phyloP scores from a whole-genome alignment of 257 asterid species.

The Oldenlandia corymbosa region DNA sequence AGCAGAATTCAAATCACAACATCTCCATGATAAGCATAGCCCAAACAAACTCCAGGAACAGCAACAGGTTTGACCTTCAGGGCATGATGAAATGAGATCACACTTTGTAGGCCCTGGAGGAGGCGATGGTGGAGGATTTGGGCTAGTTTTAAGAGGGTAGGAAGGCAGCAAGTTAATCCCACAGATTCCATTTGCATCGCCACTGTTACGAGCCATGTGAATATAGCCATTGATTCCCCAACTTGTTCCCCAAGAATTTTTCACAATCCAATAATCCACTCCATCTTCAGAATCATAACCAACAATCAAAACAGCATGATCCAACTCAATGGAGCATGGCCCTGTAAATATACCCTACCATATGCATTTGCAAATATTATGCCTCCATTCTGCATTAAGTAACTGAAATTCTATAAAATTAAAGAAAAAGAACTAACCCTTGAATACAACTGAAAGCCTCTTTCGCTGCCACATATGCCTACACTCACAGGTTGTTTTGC shows the following conservation, averaged over 20 bases:
- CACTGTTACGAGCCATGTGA: conserved; percentile 53
- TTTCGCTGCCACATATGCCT: conserved; percentile 83
- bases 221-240: conserved; percentile 92
- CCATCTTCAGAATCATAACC: conserved; percentile 80
- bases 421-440: conserved; percentile 36
- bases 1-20: conserved; percentile 68
- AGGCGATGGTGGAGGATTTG: conserved; percentile 84
- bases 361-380: conserved; percentile 6
- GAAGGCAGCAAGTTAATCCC: conserved; percentile 84
- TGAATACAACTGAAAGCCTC: conserved; percentile 72
- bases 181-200: conserved; percentile 54
- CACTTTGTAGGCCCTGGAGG: conserved; percentile 66
- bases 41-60: conserved; percentile 60
- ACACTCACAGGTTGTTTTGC: conserved; percentile 90
- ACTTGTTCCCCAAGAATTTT: conserved; percentile 86
- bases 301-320: conserved; percentile 85
- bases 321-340: conserved; percentile 76
- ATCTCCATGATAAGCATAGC: conserved; percentile 69
- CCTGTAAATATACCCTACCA: conserved; percentile 83
- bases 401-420: background rate
- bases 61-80: conserved; percentile 80
- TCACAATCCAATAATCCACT: conserved; percentile 78
- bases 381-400: background rate
- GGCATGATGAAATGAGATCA: conserved; percentile 54
- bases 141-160: conserved; percentile 79